These are phyloP conservation scores for Penstemon eatonii DNA, from an alignment of 257 asterid genomes.

Conservation along the genomic window DNA sequence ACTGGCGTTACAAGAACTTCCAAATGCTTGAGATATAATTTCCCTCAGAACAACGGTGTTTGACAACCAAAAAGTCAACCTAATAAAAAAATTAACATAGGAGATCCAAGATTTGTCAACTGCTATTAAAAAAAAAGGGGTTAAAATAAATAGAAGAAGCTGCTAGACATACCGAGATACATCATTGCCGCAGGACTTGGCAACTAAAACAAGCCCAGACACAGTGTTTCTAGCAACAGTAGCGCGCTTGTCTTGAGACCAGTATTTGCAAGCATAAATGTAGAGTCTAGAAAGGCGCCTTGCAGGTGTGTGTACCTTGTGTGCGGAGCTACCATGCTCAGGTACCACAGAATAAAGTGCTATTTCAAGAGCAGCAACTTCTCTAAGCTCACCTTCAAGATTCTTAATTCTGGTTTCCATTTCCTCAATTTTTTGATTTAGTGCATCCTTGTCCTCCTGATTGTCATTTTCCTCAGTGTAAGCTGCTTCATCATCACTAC, in stretches of 20 bases:
- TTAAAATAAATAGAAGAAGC: slow-evolving; percentile 11
- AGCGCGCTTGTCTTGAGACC: slow-evolving; percentile 80
- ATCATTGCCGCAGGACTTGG: slow-evolving; percentile 90
- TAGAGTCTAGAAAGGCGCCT: slow-evolving; percentile 88
- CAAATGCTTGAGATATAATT: slow-evolving; percentile 74
- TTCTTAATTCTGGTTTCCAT: slow-evolving; percentile 79
- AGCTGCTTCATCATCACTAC: slow-evolving; percentile 57
- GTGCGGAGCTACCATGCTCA: slow-evolving; percentile 91
- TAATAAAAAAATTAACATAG: slow-evolving; percentile 31
- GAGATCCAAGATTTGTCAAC: slow-evolving; percentile 27
- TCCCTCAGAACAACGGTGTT: slow-evolving; percentile 85
- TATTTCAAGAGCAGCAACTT: slow-evolving; percentile 93
- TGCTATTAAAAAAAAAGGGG: neutral
- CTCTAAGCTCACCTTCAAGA: slow-evolving; percentile 84
- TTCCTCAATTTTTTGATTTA: slow-evolving; percentile 61
- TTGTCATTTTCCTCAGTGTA: slow-evolving; percentile 40
- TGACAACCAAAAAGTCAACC: slow-evolving; percentile 94
- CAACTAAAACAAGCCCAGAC: slow-evolving; percentile 80
- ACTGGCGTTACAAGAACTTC: slow-evolving; percentile 66
- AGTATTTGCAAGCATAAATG: slow-evolving; percentile 75
- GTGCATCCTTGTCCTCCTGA: slow-evolving; percentile 39
- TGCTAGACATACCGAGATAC: slow-evolving; percentile 69
- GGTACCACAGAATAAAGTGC: slow-evolving; percentile 91
- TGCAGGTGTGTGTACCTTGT: slow-evolving; percentile 95
- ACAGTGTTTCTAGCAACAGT: slow-evolving; percentile 81